A percentile compares a stretch with the other conserved stretches of the same genome.
These are phyloP conservation scores for Penicillium crustosum DNA, from an alignment of 2,329 filamentous ascomycete genomes.

Conservation along the genomic window DNA sequence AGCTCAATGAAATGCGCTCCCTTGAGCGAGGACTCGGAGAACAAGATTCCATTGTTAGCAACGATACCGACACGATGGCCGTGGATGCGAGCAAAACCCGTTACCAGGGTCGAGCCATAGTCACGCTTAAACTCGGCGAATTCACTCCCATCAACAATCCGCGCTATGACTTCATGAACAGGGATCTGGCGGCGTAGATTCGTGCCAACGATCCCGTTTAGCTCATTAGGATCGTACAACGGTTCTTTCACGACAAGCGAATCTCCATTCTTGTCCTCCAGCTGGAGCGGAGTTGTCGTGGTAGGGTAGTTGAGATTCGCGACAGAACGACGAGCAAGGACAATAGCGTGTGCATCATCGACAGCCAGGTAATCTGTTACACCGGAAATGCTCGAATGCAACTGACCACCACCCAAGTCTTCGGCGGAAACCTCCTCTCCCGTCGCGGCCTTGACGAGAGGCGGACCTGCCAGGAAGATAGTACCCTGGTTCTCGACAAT, in stretches of 20 bases:
- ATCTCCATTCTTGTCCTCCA: slow-evolving; percentile 20
- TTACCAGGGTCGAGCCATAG: slow-evolving; percentile 86
- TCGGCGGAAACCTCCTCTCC: slow-evolving; percentile 89
- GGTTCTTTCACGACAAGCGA: slow-evolving; percentile 64
- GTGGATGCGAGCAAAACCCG: slow-evolving; percentile 86
- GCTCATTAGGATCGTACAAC: slow-evolving; percentile 73
- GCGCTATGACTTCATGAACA: slow-evolving; percentile 85
- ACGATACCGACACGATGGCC: slow-evolving; percentile 89
- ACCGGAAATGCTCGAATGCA: slow-evolving; percentile 87
- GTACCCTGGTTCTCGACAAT: slow-evolving; percentile 96
- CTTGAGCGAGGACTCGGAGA: slow-evolving; percentile 85
- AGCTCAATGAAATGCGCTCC: slow-evolving; percentile 97
- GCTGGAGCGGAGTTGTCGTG: slow-evolving; percentile 37
- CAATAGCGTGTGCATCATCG: slow-evolving; percentile 86
- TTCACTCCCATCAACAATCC: slow-evolving; percentile 84
- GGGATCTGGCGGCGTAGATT: slow-evolving; percentile 84
- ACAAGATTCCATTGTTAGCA: slow-evolving; percentile 93
- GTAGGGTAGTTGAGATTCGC: slow-evolving; percentile 86
- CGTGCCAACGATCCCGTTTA: slow-evolving; percentile 84
- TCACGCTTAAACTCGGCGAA: slow-evolving; percentile 94
- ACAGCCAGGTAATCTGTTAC: slow-evolving; percentile 95
- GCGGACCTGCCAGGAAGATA: slow-evolving; percentile 93
- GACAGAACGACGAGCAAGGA: slow-evolving; percentile 79
- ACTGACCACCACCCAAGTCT: slow-evolving; percentile 82
- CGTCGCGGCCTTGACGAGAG: slow-evolving; percentile 92